Evolutionary conservation across 1,284 basidiomycete species (phyloP).

Genomic region (Apiotrichum akiyoshidainum): DNA sequence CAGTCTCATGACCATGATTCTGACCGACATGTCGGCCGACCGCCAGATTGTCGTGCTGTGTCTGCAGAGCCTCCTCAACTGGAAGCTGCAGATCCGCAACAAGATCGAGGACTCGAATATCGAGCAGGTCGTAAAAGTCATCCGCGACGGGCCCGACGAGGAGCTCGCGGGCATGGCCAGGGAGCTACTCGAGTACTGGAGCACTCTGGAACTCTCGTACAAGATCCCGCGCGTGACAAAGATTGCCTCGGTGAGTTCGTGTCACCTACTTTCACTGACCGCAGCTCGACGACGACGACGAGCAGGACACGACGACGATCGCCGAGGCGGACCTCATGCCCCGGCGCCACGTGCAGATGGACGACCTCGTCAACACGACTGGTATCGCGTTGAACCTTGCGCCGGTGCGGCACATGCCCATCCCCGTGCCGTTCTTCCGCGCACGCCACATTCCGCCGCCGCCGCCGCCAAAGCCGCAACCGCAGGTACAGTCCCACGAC

Average conservation of each 20-base stretch:
- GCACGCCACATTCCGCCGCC: slow-evolving; percentile 27
- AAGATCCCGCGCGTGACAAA: slow-evolving; percentile 42
- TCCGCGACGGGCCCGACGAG: slow-evolving; percentile 29
- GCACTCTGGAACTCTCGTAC: slow-evolving; percentile 41
- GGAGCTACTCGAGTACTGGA: slow-evolving; percentile 44
- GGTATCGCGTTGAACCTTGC: slow-evolving; percentile 34
- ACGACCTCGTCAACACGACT: slow-evolving; percentile 38
- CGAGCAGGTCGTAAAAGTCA: slow-evolving; percentile 60
- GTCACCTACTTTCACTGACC: not conserved
- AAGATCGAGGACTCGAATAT: slow-evolving; percentile 89
- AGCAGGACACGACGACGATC: slow-evolving; percentile 44
- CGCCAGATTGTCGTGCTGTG: slow-evolving; percentile 66
- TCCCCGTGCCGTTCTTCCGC: slow-evolving; percentile 7
- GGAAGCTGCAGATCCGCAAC: slow-evolving; percentile 84
- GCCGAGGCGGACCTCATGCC: slow-evolving; percentile 33
- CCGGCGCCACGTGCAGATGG: slow-evolving; percentile 26
- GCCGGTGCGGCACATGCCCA: slow-evolving; percentile 31
- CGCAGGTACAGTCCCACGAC: slow-evolving; percentile 21
- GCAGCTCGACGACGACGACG: slow-evolving; percentile 48
- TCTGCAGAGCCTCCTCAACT: slow-evolving; percentile 67
- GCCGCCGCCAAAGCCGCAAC: slow-evolving; percentile 17
- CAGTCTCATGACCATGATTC: slow-evolving; percentile 82
- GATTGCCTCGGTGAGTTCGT: slow-evolving; percentile 33
- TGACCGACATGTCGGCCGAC: slow-evolving; percentile 71
- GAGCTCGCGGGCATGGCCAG: slow-evolving; percentile 31